Percentiles rank a stretch among this genome's conserved stretches.
These are phyloP conservation scores for Russula sp. DNA, from an alignment of 768 basidiomycete genomes.

Conservation along the genomic window DNA sequence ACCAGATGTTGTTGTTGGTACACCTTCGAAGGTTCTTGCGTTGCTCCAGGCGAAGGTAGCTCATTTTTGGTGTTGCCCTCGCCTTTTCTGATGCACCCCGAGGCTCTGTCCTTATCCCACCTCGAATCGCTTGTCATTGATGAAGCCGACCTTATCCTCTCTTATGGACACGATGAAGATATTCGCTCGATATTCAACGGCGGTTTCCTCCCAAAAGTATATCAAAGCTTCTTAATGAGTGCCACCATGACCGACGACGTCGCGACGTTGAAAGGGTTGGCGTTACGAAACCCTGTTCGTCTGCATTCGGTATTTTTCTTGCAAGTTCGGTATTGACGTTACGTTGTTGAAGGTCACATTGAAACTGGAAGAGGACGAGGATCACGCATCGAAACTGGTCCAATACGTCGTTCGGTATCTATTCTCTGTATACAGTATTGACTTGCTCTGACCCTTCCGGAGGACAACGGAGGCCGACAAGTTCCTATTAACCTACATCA, in stretches of 20 bases:
- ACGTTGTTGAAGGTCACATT: conserved; percentile 67
- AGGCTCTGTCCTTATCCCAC: conserved; percentile 59
- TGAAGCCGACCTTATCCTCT: conserved; percentile 94
- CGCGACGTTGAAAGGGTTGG: conserved; percentile 81
- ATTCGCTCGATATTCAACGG: conserved; percentile 66
- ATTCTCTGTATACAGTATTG: neutral
- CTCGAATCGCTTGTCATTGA: conserved; percentile 91
- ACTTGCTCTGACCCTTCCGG: neutral
- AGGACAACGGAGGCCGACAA: conserved; percentile 78
- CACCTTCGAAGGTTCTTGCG: conserved; percentile 63
- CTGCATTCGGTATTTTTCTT: neutral
- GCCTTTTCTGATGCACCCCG: conserved; percentile 1
- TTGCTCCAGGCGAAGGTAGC: conserved; percentile 64
- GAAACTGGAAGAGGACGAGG: conserved; percentile 82
- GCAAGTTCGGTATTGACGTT: neutral
- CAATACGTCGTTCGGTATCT: conserved; percentile 79
- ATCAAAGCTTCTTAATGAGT: conserved; percentile 93
- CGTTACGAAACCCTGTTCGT: conserved; percentile 81
- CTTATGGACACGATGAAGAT: conserved; percentile 94
- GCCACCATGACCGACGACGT: conserved; percentile 98
- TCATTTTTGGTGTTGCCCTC: neutral
- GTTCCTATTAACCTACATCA: conserved; percentile 92
- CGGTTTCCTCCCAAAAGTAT: conserved; percentile 69
- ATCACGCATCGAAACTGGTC: conserved; percentile 71
- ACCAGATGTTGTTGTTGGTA: conserved; percentile 76